Percentiles rank a stretch among this genome's conserved stretches.
Evolutionary conservation across 768 basidiomycete species (phyloP).

Genomic region (Termitomyces sp.): DNA sequence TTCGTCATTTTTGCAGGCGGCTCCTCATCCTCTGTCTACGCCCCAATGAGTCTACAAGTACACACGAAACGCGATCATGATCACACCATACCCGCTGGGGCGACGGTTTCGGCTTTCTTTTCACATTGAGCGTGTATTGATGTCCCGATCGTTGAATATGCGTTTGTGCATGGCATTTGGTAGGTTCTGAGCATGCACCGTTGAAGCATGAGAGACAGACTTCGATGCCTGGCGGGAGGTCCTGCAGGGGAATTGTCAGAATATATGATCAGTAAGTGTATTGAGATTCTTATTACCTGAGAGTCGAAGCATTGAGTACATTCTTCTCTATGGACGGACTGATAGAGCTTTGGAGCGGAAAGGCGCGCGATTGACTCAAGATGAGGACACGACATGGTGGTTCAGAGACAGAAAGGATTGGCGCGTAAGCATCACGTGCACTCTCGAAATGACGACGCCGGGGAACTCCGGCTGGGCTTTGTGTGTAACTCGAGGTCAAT

Average conservation of each 20-base stretch:
- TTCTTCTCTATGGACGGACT: constrained; percentile 84
- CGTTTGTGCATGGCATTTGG: constrained; percentile 65
- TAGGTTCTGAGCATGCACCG: constrained; percentile 68
- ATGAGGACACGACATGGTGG: constrained; percentile 46
- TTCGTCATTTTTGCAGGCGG: constrained; percentile 89
- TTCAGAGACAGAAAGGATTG: neutral
- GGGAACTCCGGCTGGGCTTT: neutral
- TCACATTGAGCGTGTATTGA: constrained; percentile 72
- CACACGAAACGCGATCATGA: neutral
- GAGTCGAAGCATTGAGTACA: constrained; percentile 97
- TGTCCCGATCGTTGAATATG: constrained; percentile 76
- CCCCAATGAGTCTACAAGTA: neutral
- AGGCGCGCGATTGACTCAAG: constrained; percentile 41
- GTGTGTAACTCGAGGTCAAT: neutral
- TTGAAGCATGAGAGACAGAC: constrained; percentile 94
- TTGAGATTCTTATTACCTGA: constrained; percentile 44
- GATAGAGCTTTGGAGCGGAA: constrained; percentile 53
- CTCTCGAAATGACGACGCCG: neutral
- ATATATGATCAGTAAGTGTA: neutral
- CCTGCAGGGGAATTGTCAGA: constrained; percentile 33
- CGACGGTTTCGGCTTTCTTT: constrained; percentile 60
- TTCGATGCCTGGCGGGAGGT: constrained; percentile 69
- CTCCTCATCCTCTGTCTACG: constrained; percentile 64
- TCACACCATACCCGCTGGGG: constrained; percentile 53
- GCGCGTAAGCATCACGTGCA: constrained; percentile 1